Base-by-base conservation (phyloP, 129 eudicot species). In the Flaveria brownii region DNA sequence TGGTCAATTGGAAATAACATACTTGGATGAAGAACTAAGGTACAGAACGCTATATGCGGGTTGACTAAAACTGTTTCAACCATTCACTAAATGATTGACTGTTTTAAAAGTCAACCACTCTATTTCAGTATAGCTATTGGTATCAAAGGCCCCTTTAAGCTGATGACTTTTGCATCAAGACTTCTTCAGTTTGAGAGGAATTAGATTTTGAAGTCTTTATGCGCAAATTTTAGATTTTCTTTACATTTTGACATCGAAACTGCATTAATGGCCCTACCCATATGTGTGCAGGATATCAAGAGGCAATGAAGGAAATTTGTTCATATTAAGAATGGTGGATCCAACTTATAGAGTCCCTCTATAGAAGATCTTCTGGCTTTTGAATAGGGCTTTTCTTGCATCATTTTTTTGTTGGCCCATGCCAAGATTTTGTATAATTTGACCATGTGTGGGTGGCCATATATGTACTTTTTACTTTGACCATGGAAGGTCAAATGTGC, bases 11-110 rank as follows among this genome's bases (percentile, higher is more conserved):
- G 98, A 93, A 76, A 90, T 93, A 36, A 93, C 93, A 50, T 93
- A 91, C 82, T 84, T 93, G 84, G 98, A 93, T 85, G 93, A 91
- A 81, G 96, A 93, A 50, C 75, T 90, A 59, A 87, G 98, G 98
- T 91, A 62, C 77, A 11, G 15, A 7, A 65, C 26, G 16, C 50
- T n/a, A 66, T 66, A 66, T 66, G 14, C 28, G 39, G 15, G 50
- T 66, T 17, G 16, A 66, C 71, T 39, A 65, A 39, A 65, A 43
- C 2, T 43, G 49, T 43, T 43, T 43, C 10, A 43, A 43, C 49
- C 49, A 43, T 43, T 43, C 14, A 43, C 71, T 39, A 66, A 39
- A 66, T 17, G 28, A n/a, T 17, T 64, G 47, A 64, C 70, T 51
- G 4, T 43, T 41, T 28, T 25, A 54, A 30, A n/a, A 36, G 50